A percentile compares a stretch with the other conserved stretches of the same genome.
Evolutionary conservation across 148 eudicot genomes (phyloP).

Genomic region (Amaranthus hypochondriacus): DNA sequence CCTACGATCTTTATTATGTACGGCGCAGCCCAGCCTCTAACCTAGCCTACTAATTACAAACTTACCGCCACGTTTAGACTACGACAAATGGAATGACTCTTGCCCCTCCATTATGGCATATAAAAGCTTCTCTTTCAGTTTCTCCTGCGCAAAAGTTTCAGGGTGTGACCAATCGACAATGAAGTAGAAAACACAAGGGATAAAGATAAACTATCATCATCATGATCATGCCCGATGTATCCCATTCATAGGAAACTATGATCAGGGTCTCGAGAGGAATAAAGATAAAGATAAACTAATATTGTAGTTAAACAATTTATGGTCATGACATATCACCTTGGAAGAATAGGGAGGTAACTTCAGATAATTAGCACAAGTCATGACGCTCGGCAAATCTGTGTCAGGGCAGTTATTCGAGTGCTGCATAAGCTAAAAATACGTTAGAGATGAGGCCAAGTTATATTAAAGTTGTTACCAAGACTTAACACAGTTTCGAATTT

Average conservation of each 20-base stretch:
- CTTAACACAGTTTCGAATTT: too few species aligned
- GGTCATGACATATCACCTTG: conserved; percentile 40
- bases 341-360: conserved; percentile 94
- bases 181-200: neutral
- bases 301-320: neutral
- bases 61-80: conserved; percentile 30
- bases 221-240: too few species aligned
- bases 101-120: conserved; percentile 93
- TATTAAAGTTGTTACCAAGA: neutral
- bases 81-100: conserved; percentile 93
- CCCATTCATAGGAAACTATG: too few species aligned
- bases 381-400: conserved; percentile 87
- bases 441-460: neutral
- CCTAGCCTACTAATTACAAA: conserved; percentile 44
- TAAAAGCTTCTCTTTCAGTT: conserved; percentile 78
- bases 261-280: too few species aligned
- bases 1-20: conserved; percentile 24
- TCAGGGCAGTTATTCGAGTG: conserved; percentile 53
- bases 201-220: neutral
- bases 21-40: conserved; percentile 12
- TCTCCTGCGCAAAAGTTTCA: conserved; percentile 47
- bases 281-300: neutral
- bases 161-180: neutral
- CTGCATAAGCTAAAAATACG: conserved; percentile 35
- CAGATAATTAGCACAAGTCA: conserved; percentile 96